Evolutionary conservation across 1,284 basidiomycete species (phyloP), one percentile per base, ranked within the genome.

Genomic region (Heliocybe sulcata): DNA sequence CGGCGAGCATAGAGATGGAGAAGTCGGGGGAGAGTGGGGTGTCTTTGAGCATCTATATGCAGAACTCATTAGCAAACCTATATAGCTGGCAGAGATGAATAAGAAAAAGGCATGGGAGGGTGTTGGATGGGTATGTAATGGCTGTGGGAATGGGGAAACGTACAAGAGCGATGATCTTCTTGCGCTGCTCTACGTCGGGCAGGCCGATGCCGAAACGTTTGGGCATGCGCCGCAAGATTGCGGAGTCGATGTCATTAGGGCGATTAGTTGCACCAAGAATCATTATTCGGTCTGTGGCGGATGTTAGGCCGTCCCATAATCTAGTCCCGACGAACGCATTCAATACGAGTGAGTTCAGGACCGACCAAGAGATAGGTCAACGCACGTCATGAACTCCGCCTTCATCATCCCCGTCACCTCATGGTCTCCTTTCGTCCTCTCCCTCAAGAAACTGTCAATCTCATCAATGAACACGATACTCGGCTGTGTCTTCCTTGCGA

Each of bases 401-500:
- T 99, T 99, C 86, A 99, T 97, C 94, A 98, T 98, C 3, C 89
- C 93, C 25, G 94, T 98, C 49, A 95, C 96, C 66, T 99, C 97
- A 70, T 99, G 97, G 65, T 99, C 97, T 11, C 89, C 88, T 54
- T 85, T 82, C 45, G 80, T 81, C 58, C 97, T 78, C 69, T 98
- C 93, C 55, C 96, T 77, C 69, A 99, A 74, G 70, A 99, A 94
- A 8, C 90, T 92, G 67, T 91, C 88, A 57, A 91, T 90, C 69
- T 90, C 88, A 67, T 91, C 87, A 64, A 90, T 89, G 68, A 91
- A 91, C 58, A 91, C 85, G 65, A 91, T 90, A 55, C 79, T 78
- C 2, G 88, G 88, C 65, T 90, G 85, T 4, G 87, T 74, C 68
- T 90, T 90, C 53, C 78, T 72, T 12, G 87, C 87, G n/a, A 91